Conservation (phyloP, 176 grass and related monocot species). For the Puccinellia tenuiflora region DNA sequence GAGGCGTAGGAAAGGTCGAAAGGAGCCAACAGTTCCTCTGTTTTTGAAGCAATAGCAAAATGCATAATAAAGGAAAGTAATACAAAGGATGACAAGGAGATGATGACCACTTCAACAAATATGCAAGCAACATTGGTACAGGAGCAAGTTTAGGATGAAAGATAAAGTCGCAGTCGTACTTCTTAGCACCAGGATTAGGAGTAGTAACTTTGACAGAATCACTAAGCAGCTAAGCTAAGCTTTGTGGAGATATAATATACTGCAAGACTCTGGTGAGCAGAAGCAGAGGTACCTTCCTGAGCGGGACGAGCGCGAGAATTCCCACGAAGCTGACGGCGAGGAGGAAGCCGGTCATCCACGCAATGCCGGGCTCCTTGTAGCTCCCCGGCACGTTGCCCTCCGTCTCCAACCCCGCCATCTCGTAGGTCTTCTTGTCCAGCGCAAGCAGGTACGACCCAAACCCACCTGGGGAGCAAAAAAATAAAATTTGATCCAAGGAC, state of each 20-base stretch:
- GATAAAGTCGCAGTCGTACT: no score
- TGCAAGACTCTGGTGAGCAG: neutral
- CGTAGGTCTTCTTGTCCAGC: constrained; percentile 87
- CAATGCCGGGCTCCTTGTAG: constrained; percentile 89
- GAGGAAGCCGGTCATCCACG: constrained; percentile 92
- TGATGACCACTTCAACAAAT: neutral
- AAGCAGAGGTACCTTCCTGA: constrained; percentile 62
- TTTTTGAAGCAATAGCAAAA: neutral
- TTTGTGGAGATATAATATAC: neutral
- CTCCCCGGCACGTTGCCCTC: constrained; percentile 79
- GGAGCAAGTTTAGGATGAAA: neutral
- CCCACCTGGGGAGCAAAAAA: constrained; percentile 43
- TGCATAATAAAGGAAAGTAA: neutral
- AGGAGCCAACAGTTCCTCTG: neutral
- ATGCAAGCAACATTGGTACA: neutral
- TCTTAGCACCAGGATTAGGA: no score
- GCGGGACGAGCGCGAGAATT: constrained; percentile 69
- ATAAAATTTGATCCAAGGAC: neutral
- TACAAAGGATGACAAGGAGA: neutral
- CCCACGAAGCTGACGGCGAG: constrained; percentile 77
- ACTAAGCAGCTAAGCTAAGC: neutral
- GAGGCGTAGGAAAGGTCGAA: neutral
- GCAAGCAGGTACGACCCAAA: constrained; percentile 84
- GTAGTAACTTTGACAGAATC: neutral
- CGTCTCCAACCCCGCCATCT: constrained; percentile 56